A percentile compares a stretch with the other conserved stretches of the same genome.
Evolutionary conservation across 116 monocot species (phyloP).

Genomic region (Cymodocea nodosa): DNA sequence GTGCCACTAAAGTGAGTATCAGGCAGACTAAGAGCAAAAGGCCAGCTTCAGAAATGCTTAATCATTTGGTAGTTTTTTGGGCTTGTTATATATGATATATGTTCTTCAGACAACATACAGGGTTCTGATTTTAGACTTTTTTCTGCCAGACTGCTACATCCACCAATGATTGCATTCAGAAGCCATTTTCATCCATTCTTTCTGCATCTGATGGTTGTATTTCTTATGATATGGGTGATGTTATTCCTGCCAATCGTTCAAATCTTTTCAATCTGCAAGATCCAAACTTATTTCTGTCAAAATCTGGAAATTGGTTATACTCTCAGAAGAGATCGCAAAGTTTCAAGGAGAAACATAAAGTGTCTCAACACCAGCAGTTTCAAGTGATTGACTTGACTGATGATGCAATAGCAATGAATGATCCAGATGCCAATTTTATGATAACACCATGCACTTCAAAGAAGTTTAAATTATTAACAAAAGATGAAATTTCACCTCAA

Average conservation of each 20-base stretch:
- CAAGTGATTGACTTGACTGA: slow-evolving; percentile 41
- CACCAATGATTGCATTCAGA: slow-evolving; percentile 17
- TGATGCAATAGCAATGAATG: slow-evolving; percentile 11
- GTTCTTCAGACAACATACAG: background rate
- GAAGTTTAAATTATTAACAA: slow-evolving; percentile 24
- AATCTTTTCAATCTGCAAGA: slow-evolving; percentile 10
- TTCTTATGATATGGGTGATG: slow-evolving; percentile 14
- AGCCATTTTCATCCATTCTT: slow-evolving; percentile 13
- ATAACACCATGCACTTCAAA: slow-evolving; percentile 21
- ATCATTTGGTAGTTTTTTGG: slow-evolving; percentile 1
- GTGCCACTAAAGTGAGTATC: slow-evolving; percentile 17
- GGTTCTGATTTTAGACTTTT: background rate
- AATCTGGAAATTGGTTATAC: slow-evolving; percentile 1
- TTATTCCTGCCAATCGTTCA: slow-evolving; percentile 72
- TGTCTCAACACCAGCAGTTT: slow-evolving; percentile 11
- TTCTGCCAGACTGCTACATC: slow-evolving; percentile 19
- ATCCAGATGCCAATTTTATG: slow-evolving; percentile 2
- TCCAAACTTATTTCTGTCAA: background rate
- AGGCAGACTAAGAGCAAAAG: slow-evolving; percentile 10
- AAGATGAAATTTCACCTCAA: slow-evolving; percentile 3
- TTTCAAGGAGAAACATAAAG: slow-evolving; percentile 4
- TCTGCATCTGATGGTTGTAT: slow-evolving; percentile 9
- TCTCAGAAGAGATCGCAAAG: slow-evolving; percentile 4
- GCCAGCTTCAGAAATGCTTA: slow-evolving; percentile 6
- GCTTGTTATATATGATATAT: background rate